phyloP scores from a whole-genome alignment of 345 rosid species.

The Lagerstroemia speciosa region DNA sequence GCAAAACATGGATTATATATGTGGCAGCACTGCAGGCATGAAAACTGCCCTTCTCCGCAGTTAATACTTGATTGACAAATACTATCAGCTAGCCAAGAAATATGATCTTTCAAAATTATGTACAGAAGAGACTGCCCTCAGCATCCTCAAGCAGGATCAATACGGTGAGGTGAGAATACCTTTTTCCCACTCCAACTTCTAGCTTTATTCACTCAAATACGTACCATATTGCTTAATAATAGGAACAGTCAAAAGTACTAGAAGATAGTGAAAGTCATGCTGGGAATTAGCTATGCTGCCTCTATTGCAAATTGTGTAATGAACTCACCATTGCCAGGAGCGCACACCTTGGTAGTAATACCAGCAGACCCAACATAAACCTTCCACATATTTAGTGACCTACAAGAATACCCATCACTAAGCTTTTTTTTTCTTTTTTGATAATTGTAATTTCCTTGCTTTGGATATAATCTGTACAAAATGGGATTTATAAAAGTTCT shows the following conservation, averaged over 20 bases:
- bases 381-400: constrained; percentile 92
- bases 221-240: not conserved
- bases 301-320: constrained; percentile 1
- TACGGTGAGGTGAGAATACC: not conserved
- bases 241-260: not conserved
- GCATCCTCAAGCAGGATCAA: not conserved
- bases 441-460: no score
- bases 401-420: constrained; percentile 28
- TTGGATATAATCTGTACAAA: no score
- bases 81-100: not conserved
- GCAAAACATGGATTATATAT: constrained; percentile 3
- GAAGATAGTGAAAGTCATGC: not conserved
- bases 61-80: not conserved
- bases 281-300: not conserved
- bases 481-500: no score
- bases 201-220: not conserved
- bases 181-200: not conserved
- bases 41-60: not conserved
- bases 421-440: no score
- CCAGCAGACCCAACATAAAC: constrained; percentile 95
- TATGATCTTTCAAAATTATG: not conserved
- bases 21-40: not conserved
- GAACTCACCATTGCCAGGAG: constrained; percentile 96
- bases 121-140: not conserved
- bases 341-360: constrained; percentile 93